Evolutionary conservation across 352 stramenopile species (phyloP).

Genomic region (Pythium angustatum): DNA sequence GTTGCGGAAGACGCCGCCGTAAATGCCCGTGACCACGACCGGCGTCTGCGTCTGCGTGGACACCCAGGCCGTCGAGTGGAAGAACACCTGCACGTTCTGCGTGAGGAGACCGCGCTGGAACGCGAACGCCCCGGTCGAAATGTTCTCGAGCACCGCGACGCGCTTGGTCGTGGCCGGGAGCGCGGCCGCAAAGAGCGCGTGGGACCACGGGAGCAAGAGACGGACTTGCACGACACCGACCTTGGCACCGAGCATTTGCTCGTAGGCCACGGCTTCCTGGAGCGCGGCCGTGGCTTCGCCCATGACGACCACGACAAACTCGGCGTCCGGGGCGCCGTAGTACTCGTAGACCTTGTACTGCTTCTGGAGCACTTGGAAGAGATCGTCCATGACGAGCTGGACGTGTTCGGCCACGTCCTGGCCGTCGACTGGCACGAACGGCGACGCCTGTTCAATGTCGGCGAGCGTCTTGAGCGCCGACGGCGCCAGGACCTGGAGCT

Average conservation of each 20-base stretch:
- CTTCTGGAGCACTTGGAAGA: slow-evolving; percentile 71
- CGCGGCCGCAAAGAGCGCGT: slow-evolving; percentile 65
- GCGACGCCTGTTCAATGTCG: slow-evolving; percentile 31
- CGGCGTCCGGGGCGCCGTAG: slow-evolving; percentile 56
- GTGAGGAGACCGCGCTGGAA: slow-evolving; percentile 68
- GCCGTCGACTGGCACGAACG: slow-evolving; percentile 17
- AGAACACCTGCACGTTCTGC: slow-evolving; percentile 74
- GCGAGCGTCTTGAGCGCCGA: slow-evolving; percentile 53
- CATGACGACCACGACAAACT: slow-evolving; percentile 72
- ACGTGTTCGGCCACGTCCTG: slow-evolving; percentile 58
- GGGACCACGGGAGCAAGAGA: slow-evolving; percentile 70
- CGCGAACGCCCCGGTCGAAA: slow-evolving; percentile 57
- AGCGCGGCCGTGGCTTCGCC: slow-evolving; percentile 57
- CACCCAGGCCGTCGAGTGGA: slow-evolving; percentile 54
- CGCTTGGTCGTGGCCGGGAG: slow-evolving; percentile 55
- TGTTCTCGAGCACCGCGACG: slow-evolving; percentile 77
- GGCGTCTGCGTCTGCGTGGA: neutral
- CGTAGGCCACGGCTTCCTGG: slow-evolving; percentile 64
- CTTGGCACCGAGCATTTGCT: slow-evolving; percentile 73
- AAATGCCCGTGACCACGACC: slow-evolving; percentile 62
- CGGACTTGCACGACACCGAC: slow-evolving; percentile 80
- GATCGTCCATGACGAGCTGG: slow-evolving; percentile 71
- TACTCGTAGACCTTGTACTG: slow-evolving; percentile 88
- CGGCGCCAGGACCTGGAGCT: slow-evolving; percentile 56
- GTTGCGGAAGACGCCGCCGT: slow-evolving; percentile 67